Conservation (phyloP, 192 early-diverging fungal genomes). For the Geranomyces michiganensis region DNA sequence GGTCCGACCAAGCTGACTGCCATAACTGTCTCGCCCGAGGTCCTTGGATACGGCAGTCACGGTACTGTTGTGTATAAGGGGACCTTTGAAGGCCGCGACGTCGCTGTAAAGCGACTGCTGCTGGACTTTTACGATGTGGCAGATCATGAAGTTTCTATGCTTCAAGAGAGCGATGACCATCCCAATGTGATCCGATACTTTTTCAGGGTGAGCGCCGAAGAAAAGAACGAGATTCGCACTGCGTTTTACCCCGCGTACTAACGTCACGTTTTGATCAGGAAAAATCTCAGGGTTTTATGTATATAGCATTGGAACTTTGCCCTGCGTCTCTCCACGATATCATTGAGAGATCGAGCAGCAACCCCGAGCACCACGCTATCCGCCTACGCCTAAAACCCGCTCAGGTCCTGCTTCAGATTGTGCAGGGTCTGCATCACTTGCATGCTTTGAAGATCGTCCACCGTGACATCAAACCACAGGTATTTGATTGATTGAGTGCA, state of each 20-base stretch:
- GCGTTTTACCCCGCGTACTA: not conserved
- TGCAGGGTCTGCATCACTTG: conserved; percentile 82
- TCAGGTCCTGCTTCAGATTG: conserved; percentile 80
- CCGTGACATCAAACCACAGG: conserved; percentile 91
- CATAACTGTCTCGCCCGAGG: conserved; percentile 61
- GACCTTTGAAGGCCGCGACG: conserved; percentile 85
- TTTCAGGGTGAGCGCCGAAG: conserved; percentile 62
- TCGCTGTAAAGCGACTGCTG: conserved; percentile 92
- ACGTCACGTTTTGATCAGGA: conserved; percentile 50
- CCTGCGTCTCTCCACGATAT: conserved; percentile 87
- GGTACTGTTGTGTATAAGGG: conserved; percentile 97
- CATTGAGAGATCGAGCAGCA: conserved; percentile 59
- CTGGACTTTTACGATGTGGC: conserved; percentile 97
- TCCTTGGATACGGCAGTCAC: conserved; percentile 87
- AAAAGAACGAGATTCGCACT: not conserved
- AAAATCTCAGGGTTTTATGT: conserved; percentile 86
- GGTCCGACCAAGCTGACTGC: conserved; percentile 45
- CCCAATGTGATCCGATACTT: conserved; percentile 97
- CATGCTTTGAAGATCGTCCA: conserved; percentile 96
- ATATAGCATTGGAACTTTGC: conserved; percentile 96
- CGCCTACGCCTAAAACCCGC: conserved; percentile 58
- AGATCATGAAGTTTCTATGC: conserved; percentile 86
- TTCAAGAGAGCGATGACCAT: conserved; percentile 93
- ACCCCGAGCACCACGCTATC: conserved; percentile 44
- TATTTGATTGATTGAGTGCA: conserved; percentile 13